Percentiles rank a stretch among this genome's conserved stretches.
phyloP scores from a whole-genome alignment of 2,329 filamentous ascomycete species.

The Colletotrichum incanum region DNA sequence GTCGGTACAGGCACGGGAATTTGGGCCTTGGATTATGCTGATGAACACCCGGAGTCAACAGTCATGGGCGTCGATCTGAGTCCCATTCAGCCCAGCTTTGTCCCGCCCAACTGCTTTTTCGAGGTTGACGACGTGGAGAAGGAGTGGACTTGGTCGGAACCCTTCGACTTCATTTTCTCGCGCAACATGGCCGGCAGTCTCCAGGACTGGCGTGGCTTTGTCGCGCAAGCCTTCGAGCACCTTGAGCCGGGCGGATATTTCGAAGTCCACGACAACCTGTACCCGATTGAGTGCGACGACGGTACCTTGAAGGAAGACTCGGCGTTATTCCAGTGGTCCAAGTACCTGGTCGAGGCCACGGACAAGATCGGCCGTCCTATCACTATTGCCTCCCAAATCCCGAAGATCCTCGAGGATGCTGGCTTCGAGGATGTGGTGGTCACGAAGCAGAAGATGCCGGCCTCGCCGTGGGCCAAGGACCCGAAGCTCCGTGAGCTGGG shows the following conservation, averaged over 20 bases:
- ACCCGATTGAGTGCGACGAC: slow-evolving; percentile 50
- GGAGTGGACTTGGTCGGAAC: slow-evolving; percentile 45
- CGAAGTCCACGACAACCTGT: slow-evolving; percentile 57
- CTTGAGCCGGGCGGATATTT: slow-evolving; percentile 63
- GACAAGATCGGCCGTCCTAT: slow-evolving; percentile 20
- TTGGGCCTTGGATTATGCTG: slow-evolving; percentile 59
- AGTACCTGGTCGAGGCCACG: slow-evolving; percentile 57
- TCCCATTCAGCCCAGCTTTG: slow-evolving; percentile 57
- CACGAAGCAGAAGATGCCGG: slow-evolving; percentile 53
- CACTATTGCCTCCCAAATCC: slow-evolving; percentile 41
- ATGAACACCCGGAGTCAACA: slow-evolving; percentile 51
- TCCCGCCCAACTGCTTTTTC: slow-evolving; percentile 57
- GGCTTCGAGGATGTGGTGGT: slow-evolving; percentile 52
- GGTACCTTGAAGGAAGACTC: slow-evolving; percentile 45
- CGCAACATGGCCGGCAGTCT: slow-evolving; percentile 26
- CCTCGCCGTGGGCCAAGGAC: slow-evolving; percentile 60
- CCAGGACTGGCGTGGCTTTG: slow-evolving; percentile 49
- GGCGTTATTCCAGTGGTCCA: slow-evolving; percentile 53
- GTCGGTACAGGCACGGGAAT: slow-evolving; percentile 49
- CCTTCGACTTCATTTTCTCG: slow-evolving; percentile 34
- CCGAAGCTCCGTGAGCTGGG: slow-evolving; percentile 58
- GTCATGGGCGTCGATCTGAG: slow-evolving; percentile 57
- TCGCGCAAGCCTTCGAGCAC: slow-evolving; percentile 49
- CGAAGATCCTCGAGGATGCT: slow-evolving; percentile 40
- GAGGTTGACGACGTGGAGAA: slow-evolving; percentile 55